A percentile compares a stretch with the other conserved stretches of the same genome.
phyloP scores from a whole-genome alignment of 495 filamentous ascomycete genomes.

The Xylaria longipes region DNA sequence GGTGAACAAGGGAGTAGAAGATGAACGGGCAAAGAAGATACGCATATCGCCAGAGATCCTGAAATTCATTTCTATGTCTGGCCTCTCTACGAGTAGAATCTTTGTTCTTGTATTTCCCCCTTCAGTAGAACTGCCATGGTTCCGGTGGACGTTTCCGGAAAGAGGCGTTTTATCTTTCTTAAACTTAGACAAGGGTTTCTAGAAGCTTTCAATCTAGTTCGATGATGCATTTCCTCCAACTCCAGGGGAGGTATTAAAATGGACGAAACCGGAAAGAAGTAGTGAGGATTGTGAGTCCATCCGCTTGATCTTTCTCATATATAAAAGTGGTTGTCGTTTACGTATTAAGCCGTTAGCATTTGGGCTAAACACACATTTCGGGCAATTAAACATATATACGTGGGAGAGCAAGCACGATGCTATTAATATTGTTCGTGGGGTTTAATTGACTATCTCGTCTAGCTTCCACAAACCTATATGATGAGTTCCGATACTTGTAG shows the following conservation, averaged over 20 bases:
- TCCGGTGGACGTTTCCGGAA: conserved; percentile 21
- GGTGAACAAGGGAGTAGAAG: conserved; percentile 15
- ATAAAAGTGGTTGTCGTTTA: not conserved
- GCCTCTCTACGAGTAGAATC: not conserved
- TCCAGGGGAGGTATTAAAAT: not conserved
- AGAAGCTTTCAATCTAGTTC: not conserved
- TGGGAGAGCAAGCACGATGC: not conserved
- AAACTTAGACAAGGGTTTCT: conserved; percentile 9
- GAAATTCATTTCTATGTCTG: conserved; percentile 11
- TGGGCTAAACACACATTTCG: not conserved
- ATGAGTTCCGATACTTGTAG: not conserved
- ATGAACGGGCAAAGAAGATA: not conserved
- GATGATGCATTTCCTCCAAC: not conserved
- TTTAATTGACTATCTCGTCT: not conserved
- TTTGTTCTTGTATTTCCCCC: conserved; percentile 21
- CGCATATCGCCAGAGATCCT: not conserved
- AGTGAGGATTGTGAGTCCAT: not conserved
- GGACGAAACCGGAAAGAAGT: conserved; percentile 15
- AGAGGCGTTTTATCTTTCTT: not conserved
- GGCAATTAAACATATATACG: not conserved
- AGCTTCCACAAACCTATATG: conserved; percentile 9
- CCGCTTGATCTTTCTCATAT: not conserved
- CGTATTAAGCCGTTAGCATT: no score
- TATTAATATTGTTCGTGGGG: not conserved
- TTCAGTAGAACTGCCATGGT: not conserved